A percentile compares a stretch with the other conserved stretches of the same genome.
These are phyloP conservation scores for Fraxinus anomala DNA, from an alignment of 257 asterid species.

Conservation along the genomic window DNA sequence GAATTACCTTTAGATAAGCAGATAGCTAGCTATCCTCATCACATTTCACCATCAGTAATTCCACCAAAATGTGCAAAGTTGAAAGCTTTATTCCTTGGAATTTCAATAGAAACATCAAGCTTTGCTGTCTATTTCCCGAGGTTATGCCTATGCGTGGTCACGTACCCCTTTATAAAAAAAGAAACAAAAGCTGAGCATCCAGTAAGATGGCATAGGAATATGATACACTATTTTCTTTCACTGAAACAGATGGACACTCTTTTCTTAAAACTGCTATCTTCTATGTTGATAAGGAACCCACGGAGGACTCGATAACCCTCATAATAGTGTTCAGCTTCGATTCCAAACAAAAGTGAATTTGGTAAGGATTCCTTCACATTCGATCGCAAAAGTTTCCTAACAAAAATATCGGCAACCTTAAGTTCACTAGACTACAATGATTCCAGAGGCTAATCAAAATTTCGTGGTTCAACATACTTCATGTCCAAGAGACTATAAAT, in stretches of 20 bases:
- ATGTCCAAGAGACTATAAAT: neutral
- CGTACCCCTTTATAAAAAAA: conserved; percentile 25
- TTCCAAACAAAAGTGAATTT: conserved; percentile 32
- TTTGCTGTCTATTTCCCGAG: conserved; percentile 20
- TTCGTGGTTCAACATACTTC: neutral
- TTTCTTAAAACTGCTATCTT: conserved; percentile 29
- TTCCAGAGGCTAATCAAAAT: neutral
- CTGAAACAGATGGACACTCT: conserved; percentile 30
- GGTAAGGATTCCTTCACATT: conserved; percentile 29
- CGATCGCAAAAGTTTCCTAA: conserved; percentile 21
- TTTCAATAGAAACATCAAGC: conserved; percentile 14
- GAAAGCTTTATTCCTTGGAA: conserved; percentile 36
- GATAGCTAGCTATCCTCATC: conserved; percentile 13
- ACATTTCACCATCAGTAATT: conserved; percentile 30
- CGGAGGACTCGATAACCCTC: conserved; percentile 36
- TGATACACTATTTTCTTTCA: conserved; percentile 28
- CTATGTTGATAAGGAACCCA: conserved; percentile 43
- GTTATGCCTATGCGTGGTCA: conserved; percentile 32
- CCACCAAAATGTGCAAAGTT: conserved; percentile 34
- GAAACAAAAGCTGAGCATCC: conserved; percentile 29
- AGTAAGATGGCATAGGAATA: conserved; percentile 32
- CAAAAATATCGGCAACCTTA: conserved; percentile 1
- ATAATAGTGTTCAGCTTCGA: conserved; percentile 14
- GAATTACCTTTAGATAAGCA: conserved; percentile 34
- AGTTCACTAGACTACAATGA: neutral